These are phyloP conservation scores for Ogataea henricii DNA, from an alignment of 805 yeast genomes.

Conservation along the genomic window DNA sequence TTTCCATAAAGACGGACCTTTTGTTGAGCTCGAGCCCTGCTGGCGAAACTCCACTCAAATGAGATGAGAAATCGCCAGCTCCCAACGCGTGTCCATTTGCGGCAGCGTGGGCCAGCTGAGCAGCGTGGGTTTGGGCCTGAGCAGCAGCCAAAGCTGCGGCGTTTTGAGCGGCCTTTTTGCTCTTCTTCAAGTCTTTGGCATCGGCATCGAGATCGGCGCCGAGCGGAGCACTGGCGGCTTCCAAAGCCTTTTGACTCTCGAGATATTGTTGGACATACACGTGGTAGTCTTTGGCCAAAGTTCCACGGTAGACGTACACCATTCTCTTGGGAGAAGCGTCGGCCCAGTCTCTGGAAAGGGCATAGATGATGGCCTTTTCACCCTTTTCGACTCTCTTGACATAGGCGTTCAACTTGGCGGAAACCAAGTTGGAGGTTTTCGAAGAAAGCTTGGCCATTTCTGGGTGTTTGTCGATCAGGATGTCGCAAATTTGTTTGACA, in stretches of 20 bases:
- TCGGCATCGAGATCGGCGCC: conserved; percentile 16
- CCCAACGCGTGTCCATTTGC: conserved; percentile 11
- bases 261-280: conserved; percentile 67
- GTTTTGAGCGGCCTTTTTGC: conserved; percentile 18
- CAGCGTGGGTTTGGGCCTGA: conserved; percentile 20
- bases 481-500: conserved; percentile 85
- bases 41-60: conserved; percentile 27
- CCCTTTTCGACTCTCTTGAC: conserved; percentile 86
- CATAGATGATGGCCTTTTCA: conserved; percentile 69
- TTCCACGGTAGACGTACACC: conserved; percentile 85
- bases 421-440: conserved; percentile 76
- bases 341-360: conserved; percentile 86
- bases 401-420: conserved; percentile 82
- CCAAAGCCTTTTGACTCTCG: conserved; percentile 47
- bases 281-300: conserved; percentile 73
- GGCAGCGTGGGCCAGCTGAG: conserved; percentile 16
- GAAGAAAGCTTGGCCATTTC: conserved; percentile 82
- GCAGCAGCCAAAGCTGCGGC: conserved; percentile 19
- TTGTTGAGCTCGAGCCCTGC: conserved; percentile 32
- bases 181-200: conserved; percentile 19
- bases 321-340: conserved; percentile 86
- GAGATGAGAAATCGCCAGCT: conserved; percentile 15
- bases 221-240: conserved; percentile 20
- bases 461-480: conserved; percentile 71
- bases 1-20: conserved; percentile 33